A percentile compares a stretch with the other conserved stretches of the same genome.
These are phyloP conservation scores for Poronia punctata DNA, from an alignment of 495 filamentous ascomycete genomes.

Conservation along the genomic window DNA sequence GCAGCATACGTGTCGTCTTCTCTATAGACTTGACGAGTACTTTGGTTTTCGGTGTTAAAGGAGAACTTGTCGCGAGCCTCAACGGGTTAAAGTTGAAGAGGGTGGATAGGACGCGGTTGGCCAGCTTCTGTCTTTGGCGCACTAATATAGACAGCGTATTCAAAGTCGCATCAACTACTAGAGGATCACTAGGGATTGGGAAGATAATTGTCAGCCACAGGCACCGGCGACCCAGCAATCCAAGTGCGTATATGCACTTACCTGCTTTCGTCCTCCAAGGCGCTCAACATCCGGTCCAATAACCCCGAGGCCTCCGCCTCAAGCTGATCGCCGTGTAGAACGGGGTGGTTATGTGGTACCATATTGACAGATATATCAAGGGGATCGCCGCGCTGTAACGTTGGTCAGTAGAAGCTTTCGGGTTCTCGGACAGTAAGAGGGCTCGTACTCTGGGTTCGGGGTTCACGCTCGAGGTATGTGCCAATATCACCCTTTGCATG, in stretches of 20 bases:
- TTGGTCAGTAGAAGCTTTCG: slow-evolving; percentile 22
- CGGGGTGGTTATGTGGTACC: slow-evolving; percentile 72
- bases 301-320: slow-evolving; percentile 89
- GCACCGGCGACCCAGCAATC: not conserved
- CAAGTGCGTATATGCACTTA: slow-evolving; percentile 30
- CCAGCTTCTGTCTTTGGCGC: slow-evolving; percentile 69
- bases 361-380: slow-evolving; percentile 82
- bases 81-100: slow-evolving; percentile 90
- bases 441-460: slow-evolving; percentile 73
- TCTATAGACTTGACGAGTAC: slow-evolving; percentile 89
- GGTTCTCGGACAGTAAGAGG: slow-evolving; percentile 6
- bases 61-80: slow-evolving; percentile 58
- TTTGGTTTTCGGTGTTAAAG: slow-evolving; percentile 69
- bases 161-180: slow-evolving; percentile 86
- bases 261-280: slow-evolving; percentile 80
- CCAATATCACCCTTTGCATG: slow-evolving; percentile 82
- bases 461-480: slow-evolving; percentile 77
- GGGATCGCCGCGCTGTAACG: slow-evolving; percentile 62
- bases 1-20: slow-evolving; percentile 74
- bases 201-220: slow-evolving; percentile 5
- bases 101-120: slow-evolving; percentile 75
- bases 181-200: slow-evolving; percentile 57
- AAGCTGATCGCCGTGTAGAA: slow-evolving; percentile 68
- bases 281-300: slow-evolving; percentile 78
- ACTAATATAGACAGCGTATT: slow-evolving; percentile 78